Percentiles rank a stretch among this genome's conserved stretches.
Conservation (phyloP, 345 rosid genomes). For the Gossypium raimondii region DNA sequence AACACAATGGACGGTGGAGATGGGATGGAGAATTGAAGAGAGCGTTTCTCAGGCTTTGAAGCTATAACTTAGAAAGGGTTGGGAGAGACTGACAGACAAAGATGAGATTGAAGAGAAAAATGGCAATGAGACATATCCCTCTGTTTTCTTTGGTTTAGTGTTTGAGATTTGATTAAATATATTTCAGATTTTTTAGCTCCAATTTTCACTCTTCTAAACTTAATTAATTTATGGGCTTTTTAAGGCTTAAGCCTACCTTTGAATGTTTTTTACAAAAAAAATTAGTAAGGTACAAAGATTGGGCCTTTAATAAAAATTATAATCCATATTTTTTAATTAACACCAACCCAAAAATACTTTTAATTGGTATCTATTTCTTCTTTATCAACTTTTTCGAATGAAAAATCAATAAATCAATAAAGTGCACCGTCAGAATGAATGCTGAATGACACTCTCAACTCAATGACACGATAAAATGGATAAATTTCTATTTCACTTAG, state of each 20-base stretch:
- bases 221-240: neutral
- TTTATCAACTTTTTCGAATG: too few species aligned
- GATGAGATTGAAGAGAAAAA: neutral
- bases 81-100: neutral
- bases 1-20: slow-evolving; percentile 32
- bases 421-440: too few species aligned
- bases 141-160: neutral
- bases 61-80: neutral
- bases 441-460: too few species aligned
- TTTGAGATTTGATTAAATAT: neutral
- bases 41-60: neutral
- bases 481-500: too few species aligned
- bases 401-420: too few species aligned
- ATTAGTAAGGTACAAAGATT: too few species aligned
- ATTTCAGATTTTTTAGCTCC: neutral
- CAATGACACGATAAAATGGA: too few species aligned
- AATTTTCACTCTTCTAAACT: neutral
- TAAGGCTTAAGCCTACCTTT: neutral
- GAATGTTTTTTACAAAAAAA: too few species aligned
- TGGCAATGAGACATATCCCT: neutral
- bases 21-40: neutral
- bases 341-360: too few species aligned
- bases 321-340: too few species aligned
- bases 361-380: too few species aligned
- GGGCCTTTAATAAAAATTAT: too few species aligned